A percentile compares a stretch with the other conserved stretches of the same genome.
phyloP scores from a whole-genome alignment of 2,329 filamentous ascomycete species.

The Sclerotinia sclerotiorum region DNA sequence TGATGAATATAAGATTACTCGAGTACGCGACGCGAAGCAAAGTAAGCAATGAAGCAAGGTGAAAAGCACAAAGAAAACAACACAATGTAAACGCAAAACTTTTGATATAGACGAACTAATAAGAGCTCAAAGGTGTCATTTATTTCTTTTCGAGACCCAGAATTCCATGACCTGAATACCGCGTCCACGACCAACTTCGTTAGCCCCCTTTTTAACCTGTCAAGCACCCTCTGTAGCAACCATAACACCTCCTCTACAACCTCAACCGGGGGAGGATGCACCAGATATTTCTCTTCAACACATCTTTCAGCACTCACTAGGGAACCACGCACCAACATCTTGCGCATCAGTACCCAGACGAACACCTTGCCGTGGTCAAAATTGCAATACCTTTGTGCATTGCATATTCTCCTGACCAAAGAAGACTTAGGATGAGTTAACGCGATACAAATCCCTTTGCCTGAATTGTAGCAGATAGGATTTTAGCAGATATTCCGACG shows the following conservation, averaged over 20 bases:
- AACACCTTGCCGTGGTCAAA: slow-evolving; percentile 4
- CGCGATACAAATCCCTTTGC: slow-evolving; percentile 2
- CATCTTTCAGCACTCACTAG: slow-evolving; percentile 27
- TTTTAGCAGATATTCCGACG: slow-evolving; percentile 15
- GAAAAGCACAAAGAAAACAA: neutral
- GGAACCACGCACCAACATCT: slow-evolving; percentile 28
- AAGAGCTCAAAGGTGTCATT: too few relatives aligned
- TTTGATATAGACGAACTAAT: too few relatives aligned
- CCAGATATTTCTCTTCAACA: slow-evolving; percentile 25
- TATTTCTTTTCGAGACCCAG: too few relatives aligned
- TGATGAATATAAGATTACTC: too few relatives aligned
- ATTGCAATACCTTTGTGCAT: slow-evolving; percentile 25
- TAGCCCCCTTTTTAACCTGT: slow-evolving; percentile 28
- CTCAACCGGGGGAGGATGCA: slow-evolving; percentile 26
- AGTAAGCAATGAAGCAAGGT: too few relatives aligned
- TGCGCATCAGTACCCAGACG: neutral
- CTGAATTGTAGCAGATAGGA: slow-evolving; percentile 18
- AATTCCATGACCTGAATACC: too few relatives aligned
- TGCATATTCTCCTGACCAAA: slow-evolving; percentile 11
- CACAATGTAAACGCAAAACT: neutral
- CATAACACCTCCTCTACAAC: slow-evolving; percentile 27
- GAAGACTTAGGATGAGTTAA: slow-evolving; percentile 19
- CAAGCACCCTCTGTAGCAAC: slow-evolving; percentile 23
- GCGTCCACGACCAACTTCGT: slow-evolving; percentile 27
- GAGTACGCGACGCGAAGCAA: too few relatives aligned